phyloP scores from a whole-genome alignment of 2,329 filamentous ascomycete species.

The Botrytis pseudocinerea region DNA sequence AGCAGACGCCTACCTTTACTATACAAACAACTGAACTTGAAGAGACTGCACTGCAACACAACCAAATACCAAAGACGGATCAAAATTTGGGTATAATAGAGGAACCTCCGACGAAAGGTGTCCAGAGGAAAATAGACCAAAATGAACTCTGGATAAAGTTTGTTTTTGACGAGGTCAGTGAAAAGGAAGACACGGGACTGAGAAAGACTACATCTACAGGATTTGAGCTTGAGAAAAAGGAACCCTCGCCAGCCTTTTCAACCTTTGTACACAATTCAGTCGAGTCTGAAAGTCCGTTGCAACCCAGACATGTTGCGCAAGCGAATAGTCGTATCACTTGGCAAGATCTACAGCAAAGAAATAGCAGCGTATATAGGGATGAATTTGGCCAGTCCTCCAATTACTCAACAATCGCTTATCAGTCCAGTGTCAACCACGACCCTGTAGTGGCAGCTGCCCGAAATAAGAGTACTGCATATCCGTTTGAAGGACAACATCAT shows the following conservation, averaged over 20 bases:
- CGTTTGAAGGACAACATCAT: neutral
- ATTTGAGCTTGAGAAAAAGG: neutral
- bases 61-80: neutral
- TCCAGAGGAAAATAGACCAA: neutral
- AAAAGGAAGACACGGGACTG: neutral
- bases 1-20: neutral
- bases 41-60: neutral
- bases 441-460: neutral
- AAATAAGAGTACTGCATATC: neutral
- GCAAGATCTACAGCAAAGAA: neutral
- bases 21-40: neutral
- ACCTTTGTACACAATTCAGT: conserved; percentile 16
- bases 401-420: neutral
- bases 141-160: conserved; percentile 24
- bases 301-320: neutral
- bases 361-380: neutral
- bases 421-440: neutral
- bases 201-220: neutral
- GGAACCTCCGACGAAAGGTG: neutral
- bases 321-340: neutral
- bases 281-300: neutral
- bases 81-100: too few species aligned
- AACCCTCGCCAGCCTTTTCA: neutral
- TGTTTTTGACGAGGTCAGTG: conserved; percentile 9
- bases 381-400: neutral